These are phyloP conservation scores for Stagonosporopsis chrysanthemi DNA, from an alignment of 2,329 filamentous ascomycete genomes.

Conservation along the genomic window DNA sequence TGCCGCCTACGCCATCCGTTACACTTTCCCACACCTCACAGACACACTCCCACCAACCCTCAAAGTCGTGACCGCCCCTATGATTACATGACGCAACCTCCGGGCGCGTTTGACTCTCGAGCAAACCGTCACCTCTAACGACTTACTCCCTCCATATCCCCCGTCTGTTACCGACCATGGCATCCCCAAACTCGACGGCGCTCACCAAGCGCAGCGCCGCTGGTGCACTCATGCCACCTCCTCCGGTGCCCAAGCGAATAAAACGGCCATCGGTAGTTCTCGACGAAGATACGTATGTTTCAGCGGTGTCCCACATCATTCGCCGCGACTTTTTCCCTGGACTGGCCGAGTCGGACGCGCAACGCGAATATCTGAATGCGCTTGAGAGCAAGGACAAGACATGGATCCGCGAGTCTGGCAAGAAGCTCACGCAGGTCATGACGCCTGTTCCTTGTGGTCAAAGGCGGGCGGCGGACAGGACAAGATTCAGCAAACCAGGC, in stretches of 20 bases:
- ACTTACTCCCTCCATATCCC: not conserved
- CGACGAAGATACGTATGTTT: conserved; percentile 92
- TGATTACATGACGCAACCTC: not conserved
- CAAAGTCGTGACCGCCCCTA: not conserved
- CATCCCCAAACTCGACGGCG: conserved; percentile 58
- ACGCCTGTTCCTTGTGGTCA: conserved; percentile 70
- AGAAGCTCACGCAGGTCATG: conserved; percentile 72
- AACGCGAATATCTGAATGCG: conserved; percentile 91
- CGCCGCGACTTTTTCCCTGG: conserved; percentile 97
- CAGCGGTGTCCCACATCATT: conserved; percentile 91
- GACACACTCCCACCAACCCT: not conserved
- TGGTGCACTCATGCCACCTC: conserved; percentile 83
- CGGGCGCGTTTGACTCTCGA: conserved; percentile 12
- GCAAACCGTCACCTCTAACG: conserved; percentile 5
- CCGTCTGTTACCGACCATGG: conserved; percentile 28
- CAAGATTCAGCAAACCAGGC: conserved; percentile 25
- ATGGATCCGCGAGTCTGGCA: conserved; percentile 86
- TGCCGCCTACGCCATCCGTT: conserved; percentile 18
- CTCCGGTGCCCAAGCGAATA: conserved; percentile 84
- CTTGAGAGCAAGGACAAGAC: conserved; percentile 82
- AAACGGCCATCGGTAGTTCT: conserved; percentile 88
- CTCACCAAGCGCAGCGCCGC: conserved; percentile 72
- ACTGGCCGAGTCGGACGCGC: conserved; percentile 81
- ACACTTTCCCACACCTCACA: not conserved
- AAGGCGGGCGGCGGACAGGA: conserved; percentile 43